Percentiles rank a stretch among this genome's conserved stretches.
Conservation (phyloP, 352 stramenopile species). For the Pythium utonaiense region DNA sequence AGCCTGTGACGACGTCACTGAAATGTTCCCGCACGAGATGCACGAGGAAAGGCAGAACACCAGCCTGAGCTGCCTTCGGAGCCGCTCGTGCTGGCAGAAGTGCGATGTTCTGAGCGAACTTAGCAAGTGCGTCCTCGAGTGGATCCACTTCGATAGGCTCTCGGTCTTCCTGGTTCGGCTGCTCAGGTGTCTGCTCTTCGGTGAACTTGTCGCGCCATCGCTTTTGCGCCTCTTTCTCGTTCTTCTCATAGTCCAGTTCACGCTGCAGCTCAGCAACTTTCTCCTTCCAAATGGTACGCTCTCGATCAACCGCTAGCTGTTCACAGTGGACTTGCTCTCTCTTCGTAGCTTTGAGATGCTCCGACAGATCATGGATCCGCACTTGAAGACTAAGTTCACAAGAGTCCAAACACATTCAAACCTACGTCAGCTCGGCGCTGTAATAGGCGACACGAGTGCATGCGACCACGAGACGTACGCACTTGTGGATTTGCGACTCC, state of each 20-base stretch:
- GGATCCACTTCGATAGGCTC: slow-evolving; percentile 19
- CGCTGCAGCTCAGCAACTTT: slow-evolving; percentile 36
- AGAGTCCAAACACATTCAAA: too few relatives aligned
- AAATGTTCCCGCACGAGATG: slow-evolving; percentile 52
- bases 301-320: slow-evolving; percentile 43
- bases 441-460: not conserved
- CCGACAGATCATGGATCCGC: slow-evolving; percentile 44
- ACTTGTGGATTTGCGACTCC: slow-evolving; percentile 69
- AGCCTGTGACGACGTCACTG: slow-evolving; percentile 57
- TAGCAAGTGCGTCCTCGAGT: slow-evolving; percentile 57
- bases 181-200: not conserved
- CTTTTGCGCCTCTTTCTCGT: slow-evolving; percentile 69
- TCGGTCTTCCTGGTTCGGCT: not conserved
- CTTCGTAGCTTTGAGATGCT: slow-evolving; percentile 57
- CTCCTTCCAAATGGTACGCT: slow-evolving; percentile 41
- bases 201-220: slow-evolving; percentile 54
- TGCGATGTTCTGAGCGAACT: slow-evolving; percentile 69
- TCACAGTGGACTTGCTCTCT: slow-evolving; percentile 54
- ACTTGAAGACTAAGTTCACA: slow-evolving; percentile 46
- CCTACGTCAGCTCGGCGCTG: too few relatives aligned
- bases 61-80: slow-evolving; percentile 40
- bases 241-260: slow-evolving; percentile 55
- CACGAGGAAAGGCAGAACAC: slow-evolving; percentile 59
- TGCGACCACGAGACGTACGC: slow-evolving; percentile 16
- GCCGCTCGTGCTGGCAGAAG: slow-evolving; percentile 48